A percentile compares a stretch with the other conserved stretches of the same genome.
Evolutionary conservation across 176 grass and related monocot species (phyloP).

Genomic region (Aechmea fasciata): DNA sequence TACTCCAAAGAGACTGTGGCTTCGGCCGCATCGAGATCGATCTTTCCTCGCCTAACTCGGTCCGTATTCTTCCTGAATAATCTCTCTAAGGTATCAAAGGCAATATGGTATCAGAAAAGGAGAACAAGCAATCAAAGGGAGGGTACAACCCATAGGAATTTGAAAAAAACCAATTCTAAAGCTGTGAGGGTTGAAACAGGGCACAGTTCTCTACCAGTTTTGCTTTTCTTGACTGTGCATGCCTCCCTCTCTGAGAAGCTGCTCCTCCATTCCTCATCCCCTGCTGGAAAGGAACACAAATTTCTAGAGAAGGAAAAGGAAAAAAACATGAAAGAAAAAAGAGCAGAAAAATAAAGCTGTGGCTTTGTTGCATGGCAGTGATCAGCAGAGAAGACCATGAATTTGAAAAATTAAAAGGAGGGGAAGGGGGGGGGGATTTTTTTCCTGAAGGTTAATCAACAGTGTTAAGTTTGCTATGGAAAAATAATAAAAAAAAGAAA

Average conservation of each 20-base stretch:
- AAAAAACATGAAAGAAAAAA: neutral
- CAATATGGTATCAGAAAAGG: neutral
- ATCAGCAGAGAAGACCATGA: neutral
- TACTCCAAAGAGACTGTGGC: slow-evolving; percentile 80
- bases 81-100: slow-evolving; percentile 30
- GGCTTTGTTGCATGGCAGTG: neutral
- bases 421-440: neutral
- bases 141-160: neutral
- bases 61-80: slow-evolving; percentile 47
- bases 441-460: too few relatives aligned
- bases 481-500: too few relatives aligned
- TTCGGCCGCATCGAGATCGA: slow-evolving; percentile 74
- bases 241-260: slow-evolving; percentile 72
- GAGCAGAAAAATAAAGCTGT: neutral
- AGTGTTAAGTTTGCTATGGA: too few relatives aligned
- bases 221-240: slow-evolving; percentile 80
- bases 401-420: neutral
- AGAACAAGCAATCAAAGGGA: neutral
- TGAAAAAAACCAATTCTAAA: slow-evolving; percentile 12
- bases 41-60: slow-evolving; percentile 58
- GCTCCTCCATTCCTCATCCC: slow-evolving; percentile 73
- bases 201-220: slow-evolving; percentile 36
- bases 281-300: slow-evolving; percentile 21
- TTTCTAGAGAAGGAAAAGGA: neutral
- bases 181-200: neutral